Conservation (phyloP, 2,329 filamentous ascomycete species). For the Fonsecaea erecta region DNA sequence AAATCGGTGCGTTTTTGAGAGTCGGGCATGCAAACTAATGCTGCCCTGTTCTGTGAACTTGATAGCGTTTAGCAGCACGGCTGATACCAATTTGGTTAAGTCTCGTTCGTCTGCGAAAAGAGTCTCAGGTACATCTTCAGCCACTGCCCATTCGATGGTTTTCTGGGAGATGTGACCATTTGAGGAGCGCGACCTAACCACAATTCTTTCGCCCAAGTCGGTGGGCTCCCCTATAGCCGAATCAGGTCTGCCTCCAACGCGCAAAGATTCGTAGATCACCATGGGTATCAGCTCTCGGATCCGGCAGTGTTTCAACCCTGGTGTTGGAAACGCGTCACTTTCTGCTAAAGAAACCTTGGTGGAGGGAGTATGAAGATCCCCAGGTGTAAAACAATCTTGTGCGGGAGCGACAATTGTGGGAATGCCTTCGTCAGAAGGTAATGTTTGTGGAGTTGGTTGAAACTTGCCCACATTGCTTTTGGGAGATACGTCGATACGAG, state of each 20-base stretch:
- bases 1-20: constrained; percentile 58
- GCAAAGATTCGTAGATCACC: constrained; percentile 54
- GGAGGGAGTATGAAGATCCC: constrained; percentile 26
- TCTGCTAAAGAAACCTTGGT: constrained; percentile 28
- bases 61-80: constrained; percentile 68
- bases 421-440: constrained; percentile 20
- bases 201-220: constrained; percentile 51
- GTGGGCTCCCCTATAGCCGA: constrained; percentile 52
- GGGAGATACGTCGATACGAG: constrained; percentile 46
- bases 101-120: constrained; percentile 65
- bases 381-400: constrained; percentile 20
- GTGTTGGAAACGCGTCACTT: constrained; percentile 38
- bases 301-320: constrained; percentile 50
- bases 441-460: constrained; percentile 10
- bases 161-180: constrained; percentile 52
- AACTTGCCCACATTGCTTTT: constrained; percentile 13
- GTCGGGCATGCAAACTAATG: constrained; percentile 61
- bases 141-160: constrained; percentile 55
- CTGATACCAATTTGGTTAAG: constrained; percentile 66
- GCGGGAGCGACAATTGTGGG: constrained; percentile 26
- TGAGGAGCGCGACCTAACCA: constrained; percentile 50
- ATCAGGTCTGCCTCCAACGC: constrained; percentile 54
- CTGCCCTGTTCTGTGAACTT: constrained; percentile 71
- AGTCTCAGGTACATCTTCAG: constrained; percentile 52
- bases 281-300: constrained; percentile 52